Percentiles rank a stretch among this genome's conserved stretches.
Conservation (phyloP, 1,284 basidiomycete species). For the Tilletia indica region DNA sequence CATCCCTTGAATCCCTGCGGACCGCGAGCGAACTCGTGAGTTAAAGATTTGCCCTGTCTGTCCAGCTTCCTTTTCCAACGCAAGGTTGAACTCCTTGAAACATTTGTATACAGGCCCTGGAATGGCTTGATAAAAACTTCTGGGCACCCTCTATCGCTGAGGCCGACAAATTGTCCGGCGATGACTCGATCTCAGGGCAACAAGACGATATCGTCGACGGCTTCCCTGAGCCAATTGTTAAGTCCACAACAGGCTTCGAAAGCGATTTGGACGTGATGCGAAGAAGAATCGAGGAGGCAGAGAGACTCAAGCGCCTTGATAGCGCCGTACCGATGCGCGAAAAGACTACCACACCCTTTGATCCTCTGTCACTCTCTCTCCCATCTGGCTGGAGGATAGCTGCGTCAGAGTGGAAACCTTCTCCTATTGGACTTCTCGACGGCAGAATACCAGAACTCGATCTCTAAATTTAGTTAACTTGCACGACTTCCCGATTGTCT, state of each 20-base stretch:
- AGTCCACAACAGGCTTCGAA: slow-evolving; percentile 24
- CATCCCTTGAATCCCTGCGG: slow-evolving; percentile 75
- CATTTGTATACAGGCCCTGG: slow-evolving; percentile 25
- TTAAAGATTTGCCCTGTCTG: neutral
- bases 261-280: slow-evolving; percentile 24
- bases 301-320: neutral
- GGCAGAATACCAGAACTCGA: slow-evolving; percentile 11
- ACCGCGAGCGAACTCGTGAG: slow-evolving; percentile 64
- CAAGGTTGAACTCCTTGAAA: neutral
- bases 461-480: neutral
- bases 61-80: neutral
- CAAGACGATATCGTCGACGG: neutral
- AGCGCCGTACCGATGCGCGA: neutral
- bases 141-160: slow-evolving; percentile 31
- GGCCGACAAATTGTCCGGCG: neutral
- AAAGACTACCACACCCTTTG: neutral
- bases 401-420: slow-evolving; percentile 2
- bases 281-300: slow-evolving; percentile 18
- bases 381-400: slow-evolving; percentile 20
- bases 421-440: slow-evolving; percentile 20
- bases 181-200: neutral
- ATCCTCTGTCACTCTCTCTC: neutral
- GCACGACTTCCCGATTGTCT: too few relatives aligned
- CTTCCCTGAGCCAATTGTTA: neutral
- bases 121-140: slow-evolving; percentile 44